A percentile compares a stretch with the other conserved stretches of the same genome.
Conservation (phyloP, 2,329 filamentous ascomycete genomes). For the Immersiporthe knoxdaviesiana region DNA sequence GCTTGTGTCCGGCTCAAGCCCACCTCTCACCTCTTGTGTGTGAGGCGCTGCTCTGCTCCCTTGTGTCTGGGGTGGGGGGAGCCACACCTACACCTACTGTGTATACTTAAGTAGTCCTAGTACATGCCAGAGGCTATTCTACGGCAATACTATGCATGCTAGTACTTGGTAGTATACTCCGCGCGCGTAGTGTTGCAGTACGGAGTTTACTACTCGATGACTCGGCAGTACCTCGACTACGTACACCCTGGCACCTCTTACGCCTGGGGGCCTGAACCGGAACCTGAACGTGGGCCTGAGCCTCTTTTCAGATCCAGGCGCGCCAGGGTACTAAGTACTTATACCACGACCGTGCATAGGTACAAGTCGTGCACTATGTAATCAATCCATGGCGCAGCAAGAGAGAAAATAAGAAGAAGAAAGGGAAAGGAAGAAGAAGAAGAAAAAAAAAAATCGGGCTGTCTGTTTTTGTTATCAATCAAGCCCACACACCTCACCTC, state of each 20-base stretch:
- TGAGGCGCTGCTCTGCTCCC: neutral
- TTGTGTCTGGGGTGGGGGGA: neutral
- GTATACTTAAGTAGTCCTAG: too few species aligned
- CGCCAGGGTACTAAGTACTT: too few species aligned
- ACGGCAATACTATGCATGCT: neutral
- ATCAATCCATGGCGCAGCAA: neutral
- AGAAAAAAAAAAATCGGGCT: too few species aligned
- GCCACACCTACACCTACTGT: slow-evolving; percentile 3
- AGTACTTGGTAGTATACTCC: neutral
- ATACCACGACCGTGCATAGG: too few species aligned
- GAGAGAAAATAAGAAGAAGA: neutral
- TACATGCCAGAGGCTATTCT: neutral
- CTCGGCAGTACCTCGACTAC: neutral
- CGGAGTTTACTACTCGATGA: too few species aligned
- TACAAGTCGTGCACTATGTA: neutral
- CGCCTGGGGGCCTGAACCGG: too few species aligned
- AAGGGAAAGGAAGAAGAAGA: too few species aligned
- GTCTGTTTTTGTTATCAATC: neutral
- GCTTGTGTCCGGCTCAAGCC: slow-evolving; percentile 5
- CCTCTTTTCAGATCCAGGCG: too few species aligned
- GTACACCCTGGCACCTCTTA: neutral
- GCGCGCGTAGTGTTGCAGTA: too few species aligned
- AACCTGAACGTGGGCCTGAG: neutral
- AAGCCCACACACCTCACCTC: neutral
- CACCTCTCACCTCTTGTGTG: neutral